Conservation (phyloP, 768 basidiomycete genomes). For the Tylopilus sp. region DNA sequence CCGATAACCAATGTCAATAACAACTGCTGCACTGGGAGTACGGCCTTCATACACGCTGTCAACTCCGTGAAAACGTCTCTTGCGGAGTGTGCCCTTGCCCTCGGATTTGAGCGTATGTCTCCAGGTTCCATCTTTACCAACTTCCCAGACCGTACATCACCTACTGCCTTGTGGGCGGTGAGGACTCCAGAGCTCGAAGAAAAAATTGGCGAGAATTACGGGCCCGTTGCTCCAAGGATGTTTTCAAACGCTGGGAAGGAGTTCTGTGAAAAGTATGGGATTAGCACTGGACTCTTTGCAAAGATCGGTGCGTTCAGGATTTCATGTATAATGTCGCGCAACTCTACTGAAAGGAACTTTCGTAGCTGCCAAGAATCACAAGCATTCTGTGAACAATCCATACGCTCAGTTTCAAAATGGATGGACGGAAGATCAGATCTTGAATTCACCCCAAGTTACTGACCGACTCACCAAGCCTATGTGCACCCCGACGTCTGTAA, state of each 20-base stretch:
- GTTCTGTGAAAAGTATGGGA: constrained; percentile 75
- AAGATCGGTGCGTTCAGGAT: constrained; percentile 67
- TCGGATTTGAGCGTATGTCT: constrained; percentile 85
- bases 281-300: constrained; percentile 61
- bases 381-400: constrained; percentile 77
- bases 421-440: constrained; percentile 69
- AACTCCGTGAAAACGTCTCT: constrained; percentile 66
- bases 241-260: constrained; percentile 74
- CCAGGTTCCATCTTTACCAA: constrained; percentile 68
- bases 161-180: constrained; percentile 44
- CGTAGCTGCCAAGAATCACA: constrained; percentile 79
- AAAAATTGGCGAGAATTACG: constrained; percentile 54
- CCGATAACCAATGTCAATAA: constrained; percentile 88
- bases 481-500: constrained; percentile 81
- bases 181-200: constrained; percentile 49
- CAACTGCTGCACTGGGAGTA: constrained; percentile 80
- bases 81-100: constrained; percentile 72
- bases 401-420: constrained; percentile 84
- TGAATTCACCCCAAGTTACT: constrained; percentile 64
- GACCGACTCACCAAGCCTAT: constrained; percentile 77
- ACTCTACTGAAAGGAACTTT: constrained; percentile 5
- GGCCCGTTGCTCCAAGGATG: constrained; percentile 70
- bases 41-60: constrained; percentile 73
- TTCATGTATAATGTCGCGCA: not conserved
- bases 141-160: constrained; percentile 52